A percentile compares a stretch with the other conserved stretches of the same genome.
phyloP scores from a whole-genome alignment of 805 yeast genomes.

The Candida koratica region DNA sequence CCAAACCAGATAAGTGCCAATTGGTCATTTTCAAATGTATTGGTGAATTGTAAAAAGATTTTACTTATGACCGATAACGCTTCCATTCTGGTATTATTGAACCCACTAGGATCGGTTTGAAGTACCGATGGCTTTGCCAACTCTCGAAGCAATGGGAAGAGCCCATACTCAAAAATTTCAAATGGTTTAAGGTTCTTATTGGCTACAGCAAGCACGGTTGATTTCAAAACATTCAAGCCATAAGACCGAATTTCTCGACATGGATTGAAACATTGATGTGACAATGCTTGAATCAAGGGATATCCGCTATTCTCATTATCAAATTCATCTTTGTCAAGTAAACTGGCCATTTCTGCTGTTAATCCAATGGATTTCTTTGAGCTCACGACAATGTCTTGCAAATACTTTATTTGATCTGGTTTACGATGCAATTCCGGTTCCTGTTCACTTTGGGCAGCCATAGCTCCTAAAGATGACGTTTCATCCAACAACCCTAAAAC shows the following conservation, averaged over 20 bases:
- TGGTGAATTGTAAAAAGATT: slow-evolving; percentile 35
- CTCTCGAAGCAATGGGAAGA: slow-evolving; percentile 69
- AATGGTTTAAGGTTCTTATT: slow-evolving; percentile 40
- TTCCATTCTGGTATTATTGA: slow-evolving; percentile 62
- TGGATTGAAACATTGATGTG: slow-evolving; percentile 87
- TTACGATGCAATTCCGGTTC: slow-evolving; percentile 40
- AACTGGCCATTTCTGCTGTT: slow-evolving; percentile 48
- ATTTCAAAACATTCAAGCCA: slow-evolving; percentile 61
- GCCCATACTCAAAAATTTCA: slow-evolving; percentile 65
- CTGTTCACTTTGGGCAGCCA: slow-evolving; percentile 74
- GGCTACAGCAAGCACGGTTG: slow-evolving; percentile 42
- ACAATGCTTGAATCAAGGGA: slow-evolving; percentile 75
- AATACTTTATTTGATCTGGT: slow-evolving; percentile 19
- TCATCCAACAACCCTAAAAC: slow-evolving; percentile 72
- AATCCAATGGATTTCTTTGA: slow-evolving; percentile 61
- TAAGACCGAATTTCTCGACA: slow-evolving; percentile 68
- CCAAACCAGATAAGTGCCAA: slow-evolving; percentile 31
- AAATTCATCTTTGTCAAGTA: slow-evolving; percentile 25
- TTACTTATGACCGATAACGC: slow-evolving; percentile 67
- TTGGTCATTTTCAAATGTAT: slow-evolving; percentile 22
- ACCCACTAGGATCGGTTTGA: slow-evolving; percentile 58
- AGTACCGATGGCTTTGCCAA: slow-evolving; percentile 59
- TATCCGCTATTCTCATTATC: slow-evolving; percentile 41
- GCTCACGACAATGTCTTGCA: slow-evolving; percentile 48
- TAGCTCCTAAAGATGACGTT: slow-evolving; percentile 74